Evolutionary conservation across 106 monocot species (phyloP), one percentile per base, ranked within the genome.

Genomic region (Dendrobium officinale): DNA sequence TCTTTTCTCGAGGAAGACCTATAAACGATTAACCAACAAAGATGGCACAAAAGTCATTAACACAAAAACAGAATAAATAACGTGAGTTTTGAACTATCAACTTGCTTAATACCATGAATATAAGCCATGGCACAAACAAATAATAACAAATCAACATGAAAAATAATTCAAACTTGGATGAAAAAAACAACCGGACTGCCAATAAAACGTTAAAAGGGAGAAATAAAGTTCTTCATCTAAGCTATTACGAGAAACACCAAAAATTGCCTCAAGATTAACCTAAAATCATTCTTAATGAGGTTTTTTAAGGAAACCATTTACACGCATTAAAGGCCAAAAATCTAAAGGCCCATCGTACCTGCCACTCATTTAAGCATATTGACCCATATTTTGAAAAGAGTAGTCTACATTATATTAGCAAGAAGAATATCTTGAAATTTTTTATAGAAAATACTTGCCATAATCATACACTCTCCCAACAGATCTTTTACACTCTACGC

Each of bases 1-100:
- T 98, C 97, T 73, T 77, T 91, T 77, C 94, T 98, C 33, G 88
- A 79, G 42, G 82, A 67, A 86, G 88, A 91, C 91, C 97, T 98
- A 87, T 79, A 88, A 83, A 82, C 6, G 75, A 0, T 42, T 8
- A 74, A 7, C 20, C 2, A 74, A 72, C 72, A 72, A 40, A 72
- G 33, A 72, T 44, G 20, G 48, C 75, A 26, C 27, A 75, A 6
- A 22, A 75, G 24, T n/a, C 75, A 7, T 4, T 22, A 44, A 73
- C 27, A 31, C 68, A 68, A 68, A 66, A 31, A 29, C 31, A 68
- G 11, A 29, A 68, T 31, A 31, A 68, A 68, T 68, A 31, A 29
- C 31, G 68, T 68, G 4, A 27, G 67, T 9, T 67, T 67, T 2
- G 67, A 67, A 67, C 4, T 67, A 67, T 67, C 27, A 26, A 68